Conservation (phyloP, 352 stramenopile species). For the Poterioochromonas sp. region DNA sequence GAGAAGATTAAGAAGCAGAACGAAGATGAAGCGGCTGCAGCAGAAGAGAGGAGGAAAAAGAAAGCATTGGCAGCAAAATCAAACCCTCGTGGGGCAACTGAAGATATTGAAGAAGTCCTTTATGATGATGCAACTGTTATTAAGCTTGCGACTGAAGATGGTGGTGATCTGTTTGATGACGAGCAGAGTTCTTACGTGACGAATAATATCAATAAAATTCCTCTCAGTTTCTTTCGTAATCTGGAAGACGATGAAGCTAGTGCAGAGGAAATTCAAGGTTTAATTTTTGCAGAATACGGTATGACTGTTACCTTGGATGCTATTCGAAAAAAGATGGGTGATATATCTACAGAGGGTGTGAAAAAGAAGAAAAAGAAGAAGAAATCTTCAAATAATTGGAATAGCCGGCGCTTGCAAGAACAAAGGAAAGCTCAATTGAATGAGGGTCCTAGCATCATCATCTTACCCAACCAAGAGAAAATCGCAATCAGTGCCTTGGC, state of each 20-base stretch:
- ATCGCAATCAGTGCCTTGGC: conserved; percentile 52
- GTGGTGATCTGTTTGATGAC: background rate
- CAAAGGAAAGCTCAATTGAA: background rate
- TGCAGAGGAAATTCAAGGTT: background rate
- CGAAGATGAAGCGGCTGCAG: background rate
- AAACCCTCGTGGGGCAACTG: too few relatives aligned
- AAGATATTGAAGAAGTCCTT: background rate
- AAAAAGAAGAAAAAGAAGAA: background rate
- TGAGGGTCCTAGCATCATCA: background rate
- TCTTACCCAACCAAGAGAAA: conserved; percentile 14
- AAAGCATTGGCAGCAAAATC: too few relatives aligned
- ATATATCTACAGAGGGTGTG: background rate
- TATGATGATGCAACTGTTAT: background rate
- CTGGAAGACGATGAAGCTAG: background rate
- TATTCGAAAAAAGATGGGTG: background rate
- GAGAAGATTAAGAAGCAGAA: background rate
- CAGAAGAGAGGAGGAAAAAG: background rate
- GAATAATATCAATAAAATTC: background rate
- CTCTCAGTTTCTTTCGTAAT: background rate
- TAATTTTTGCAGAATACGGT: background rate
- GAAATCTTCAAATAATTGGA: background rate
- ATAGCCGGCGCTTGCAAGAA: background rate
- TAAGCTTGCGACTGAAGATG: too few relatives aligned
- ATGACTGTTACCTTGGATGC: background rate
- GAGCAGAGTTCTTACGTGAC: background rate